phyloP scores from a whole-genome alignment of 345 rosid genomes.

The Toxicodendron radicans region DNA sequence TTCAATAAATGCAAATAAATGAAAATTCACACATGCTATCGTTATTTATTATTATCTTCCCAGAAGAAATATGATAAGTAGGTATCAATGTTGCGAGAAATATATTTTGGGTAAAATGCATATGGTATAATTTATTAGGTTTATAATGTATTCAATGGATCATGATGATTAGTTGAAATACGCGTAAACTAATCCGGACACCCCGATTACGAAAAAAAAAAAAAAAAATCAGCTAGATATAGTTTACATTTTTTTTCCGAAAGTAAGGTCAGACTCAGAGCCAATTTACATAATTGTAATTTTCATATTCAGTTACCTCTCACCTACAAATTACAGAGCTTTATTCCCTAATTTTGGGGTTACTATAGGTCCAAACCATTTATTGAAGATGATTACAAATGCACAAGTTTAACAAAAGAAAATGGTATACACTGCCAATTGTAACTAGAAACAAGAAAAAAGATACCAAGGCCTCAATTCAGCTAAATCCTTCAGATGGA shows the following conservation, averaged over 20 bases:
- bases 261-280: background rate
- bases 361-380: background rate
- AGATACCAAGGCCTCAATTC: constrained; percentile 5
- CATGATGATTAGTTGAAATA: no score
- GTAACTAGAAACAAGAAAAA: background rate
- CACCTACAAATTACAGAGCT: background rate
- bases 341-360: no score
- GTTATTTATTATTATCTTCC: no score
- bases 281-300: background rate
- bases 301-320: background rate
- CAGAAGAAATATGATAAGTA: no score
- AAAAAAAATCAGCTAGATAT: background rate
- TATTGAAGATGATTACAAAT: constrained; percentile 2
- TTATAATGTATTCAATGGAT: no score
- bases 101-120: no score
- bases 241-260: background rate
- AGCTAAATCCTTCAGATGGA: constrained; percentile 49
- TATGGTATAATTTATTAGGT: no score
- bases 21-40: no score
- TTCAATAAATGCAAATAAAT: no score
- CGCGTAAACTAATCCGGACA: no score
- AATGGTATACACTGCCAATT: background rate
- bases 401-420: background rate
- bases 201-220: no score
- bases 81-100: no score